phyloP scores from a whole-genome alignment of 805 yeast genomes.

The Alloascoidea hylecoeti region DNA sequence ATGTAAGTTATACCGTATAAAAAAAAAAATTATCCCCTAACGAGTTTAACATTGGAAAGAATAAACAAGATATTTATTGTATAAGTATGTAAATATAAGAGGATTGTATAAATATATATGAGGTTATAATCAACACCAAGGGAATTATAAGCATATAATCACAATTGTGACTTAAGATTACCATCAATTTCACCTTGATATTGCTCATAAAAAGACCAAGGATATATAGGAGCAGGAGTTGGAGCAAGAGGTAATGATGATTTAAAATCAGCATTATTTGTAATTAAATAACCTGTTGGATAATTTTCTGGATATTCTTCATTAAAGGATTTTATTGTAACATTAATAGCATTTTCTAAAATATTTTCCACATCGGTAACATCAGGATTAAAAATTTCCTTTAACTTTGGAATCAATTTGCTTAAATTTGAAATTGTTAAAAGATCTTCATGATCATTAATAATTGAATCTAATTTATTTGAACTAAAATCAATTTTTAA shows the following conservation, averaged over 20 bases:
- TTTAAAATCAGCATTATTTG: slow-evolving; percentile 40
- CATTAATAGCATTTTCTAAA: slow-evolving; percentile 9
- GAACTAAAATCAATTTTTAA: slow-evolving; percentile 7
- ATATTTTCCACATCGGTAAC: neutral
- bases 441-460: slow-evolving; percentile 3
- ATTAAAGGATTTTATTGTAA: slow-evolving; percentile 8
- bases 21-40: no score
- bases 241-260: slow-evolving; percentile 36
- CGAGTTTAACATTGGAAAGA: no score
- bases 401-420: neutral
- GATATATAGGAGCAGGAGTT: slow-evolving; percentile 39
- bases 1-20: no score
- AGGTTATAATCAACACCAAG: no score
- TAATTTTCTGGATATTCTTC: slow-evolving; percentile 17
- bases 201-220: slow-evolving; percentile 12
- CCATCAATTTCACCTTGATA: slow-evolving; percentile 6
- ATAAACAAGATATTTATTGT: no score
- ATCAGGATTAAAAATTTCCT: neutral
- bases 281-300: slow-evolving; percentile 34
- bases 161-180: no score
- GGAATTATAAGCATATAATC: no score
- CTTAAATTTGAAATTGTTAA: slow-evolving; percentile 4
- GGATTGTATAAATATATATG: no score
- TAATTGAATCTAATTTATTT: slow-evolving; percentile 5
- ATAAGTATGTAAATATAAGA: no score